These are phyloP conservation scores for Dioszegia hungarica DNA, from an alignment of 768 basidiomycete species.

Conservation along the genomic window DNA sequence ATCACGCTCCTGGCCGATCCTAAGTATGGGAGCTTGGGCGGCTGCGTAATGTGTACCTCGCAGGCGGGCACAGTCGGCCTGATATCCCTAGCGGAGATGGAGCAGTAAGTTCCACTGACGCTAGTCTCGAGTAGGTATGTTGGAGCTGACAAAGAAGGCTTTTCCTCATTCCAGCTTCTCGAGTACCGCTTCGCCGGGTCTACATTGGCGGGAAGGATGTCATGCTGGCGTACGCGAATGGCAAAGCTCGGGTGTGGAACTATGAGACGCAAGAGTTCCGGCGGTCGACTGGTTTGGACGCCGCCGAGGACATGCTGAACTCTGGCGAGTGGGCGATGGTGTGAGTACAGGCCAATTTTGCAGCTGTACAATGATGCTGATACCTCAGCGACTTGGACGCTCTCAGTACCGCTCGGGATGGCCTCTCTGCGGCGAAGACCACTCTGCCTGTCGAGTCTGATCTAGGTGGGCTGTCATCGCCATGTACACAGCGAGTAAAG, in stretches of 20 bases:
- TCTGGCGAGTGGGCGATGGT: slow-evolving; percentile 70
- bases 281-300: slow-evolving; percentile 70
- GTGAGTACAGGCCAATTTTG: slow-evolving; percentile 54
- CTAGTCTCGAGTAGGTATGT: no score
- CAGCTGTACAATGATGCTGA: background rate
- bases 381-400: background rate
- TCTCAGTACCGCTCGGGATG: no score
- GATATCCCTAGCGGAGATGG: slow-evolving; percentile 65
- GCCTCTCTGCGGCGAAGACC: background rate
- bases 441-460: background rate
- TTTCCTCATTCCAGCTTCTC: slow-evolving; percentile 74
- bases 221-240: slow-evolving; percentile 68
- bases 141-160: slow-evolving; percentile 55
- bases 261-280: slow-evolving; percentile 74
- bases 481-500: no score
- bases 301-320: slow-evolving; percentile 66
- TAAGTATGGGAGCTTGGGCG: slow-evolving; percentile 56
- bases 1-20: slow-evolving; percentile 29
- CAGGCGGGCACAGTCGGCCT: slow-evolving; percentile 76
- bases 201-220: slow-evolving; percentile 67
- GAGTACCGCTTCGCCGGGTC: slow-evolving; percentile 61
- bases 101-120: slow-evolving; percentile 63
- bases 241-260: slow-evolving; percentile 82
- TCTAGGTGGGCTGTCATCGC: background rate
- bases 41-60: slow-evolving; percentile 68